Evolutionary conservation across 345 rosid genomes (phyloP).

Genomic region (Euphorbia tirucalli): DNA sequence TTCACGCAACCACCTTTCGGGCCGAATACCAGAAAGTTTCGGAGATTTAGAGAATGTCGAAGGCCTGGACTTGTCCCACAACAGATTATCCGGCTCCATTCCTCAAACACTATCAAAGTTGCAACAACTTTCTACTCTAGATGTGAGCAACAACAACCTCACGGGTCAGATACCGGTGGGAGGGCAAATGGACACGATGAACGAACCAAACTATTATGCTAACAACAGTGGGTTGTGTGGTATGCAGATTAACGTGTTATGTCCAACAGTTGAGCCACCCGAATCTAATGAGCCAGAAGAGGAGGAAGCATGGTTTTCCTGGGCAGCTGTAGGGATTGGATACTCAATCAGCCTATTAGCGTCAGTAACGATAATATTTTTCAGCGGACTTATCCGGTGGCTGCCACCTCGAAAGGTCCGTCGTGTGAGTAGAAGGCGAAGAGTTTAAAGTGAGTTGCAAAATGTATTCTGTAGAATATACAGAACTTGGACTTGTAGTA

Average conservation of each 20-base stretch:
- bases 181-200: constrained; percentile 36
- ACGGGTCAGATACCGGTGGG: constrained; percentile 37
- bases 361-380: constrained; percentile 14
- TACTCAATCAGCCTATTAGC: constrained; percentile 25
- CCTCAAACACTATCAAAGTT: constrained; percentile 27
- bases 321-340: constrained; percentile 32
- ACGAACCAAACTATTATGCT: constrained; percentile 24
- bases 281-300: constrained; percentile 9
- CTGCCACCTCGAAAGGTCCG: constrained; percentile 9
- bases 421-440: background rate
- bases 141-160: constrained; percentile 33
- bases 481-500: too few relatives aligned
- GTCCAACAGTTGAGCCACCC: constrained; percentile 20
- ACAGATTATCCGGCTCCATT: constrained; percentile 26
- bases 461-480: background rate
- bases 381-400: background rate
- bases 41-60: constrained; percentile 31
- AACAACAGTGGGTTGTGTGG: constrained; percentile 35
- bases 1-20: constrained; percentile 27
- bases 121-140: constrained; percentile 24
- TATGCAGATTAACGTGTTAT: constrained; percentile 26
- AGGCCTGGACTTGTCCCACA: constrained; percentile 40
- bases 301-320: constrained; percentile 29
- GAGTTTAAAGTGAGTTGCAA: background rate
- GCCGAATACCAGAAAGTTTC: constrained; percentile 26